Percentiles rank a stretch among this genome's conserved stretches.
Evolutionary conservation across 495 filamentous ascomycete species (phyloP).

Genomic region (Schizothecium vesticola): DNA sequence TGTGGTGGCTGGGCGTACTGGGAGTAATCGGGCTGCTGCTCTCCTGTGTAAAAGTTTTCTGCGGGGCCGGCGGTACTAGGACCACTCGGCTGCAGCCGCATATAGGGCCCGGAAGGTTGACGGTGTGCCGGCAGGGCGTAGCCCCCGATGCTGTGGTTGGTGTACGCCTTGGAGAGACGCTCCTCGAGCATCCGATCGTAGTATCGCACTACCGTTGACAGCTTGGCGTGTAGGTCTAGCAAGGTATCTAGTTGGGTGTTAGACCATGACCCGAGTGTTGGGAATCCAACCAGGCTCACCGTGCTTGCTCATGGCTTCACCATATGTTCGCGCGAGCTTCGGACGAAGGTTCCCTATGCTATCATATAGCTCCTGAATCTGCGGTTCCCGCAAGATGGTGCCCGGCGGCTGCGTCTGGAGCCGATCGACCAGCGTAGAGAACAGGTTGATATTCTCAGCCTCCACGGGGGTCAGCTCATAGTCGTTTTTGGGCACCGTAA

Average conservation of each 20-base stretch:
- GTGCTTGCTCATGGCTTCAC: constrained; percentile 99
- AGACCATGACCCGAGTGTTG: constrained; percentile 36
- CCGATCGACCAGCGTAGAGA: constrained; percentile 88
- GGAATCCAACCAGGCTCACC: constrained; percentile 48
- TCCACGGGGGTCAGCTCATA: constrained; percentile 93
- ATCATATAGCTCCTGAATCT: constrained; percentile 97
- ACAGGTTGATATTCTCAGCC: constrained; percentile 95
- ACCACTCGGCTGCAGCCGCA: constrained; percentile 52
- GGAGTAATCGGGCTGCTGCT: constrained; percentile 51
- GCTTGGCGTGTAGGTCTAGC: constrained; percentile 87
- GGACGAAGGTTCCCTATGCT: constrained; percentile 88
- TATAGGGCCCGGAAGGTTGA: constrained; percentile 61
- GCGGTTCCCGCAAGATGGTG: constrained; percentile 89
- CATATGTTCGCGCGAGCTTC: constrained; percentile 92
- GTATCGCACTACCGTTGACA: constrained; percentile 96
- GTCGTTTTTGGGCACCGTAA: constrained; percentile 70
- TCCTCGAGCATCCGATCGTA: constrained; percentile 98
- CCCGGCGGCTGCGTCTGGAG: constrained; percentile 93
- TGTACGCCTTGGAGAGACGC: constrained; percentile 85
- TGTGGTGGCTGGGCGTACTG: constrained; percentile 35
- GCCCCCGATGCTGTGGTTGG: constrained; percentile 62
- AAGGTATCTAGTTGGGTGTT: constrained; percentile 58
- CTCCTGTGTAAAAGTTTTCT: constrained; percentile 78
- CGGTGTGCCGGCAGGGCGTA: constrained; percentile 46
- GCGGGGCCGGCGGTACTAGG: constrained; percentile 49